Conservation (phyloP, 768 basidiomycete species). For the Boletus coccyginus region DNA sequence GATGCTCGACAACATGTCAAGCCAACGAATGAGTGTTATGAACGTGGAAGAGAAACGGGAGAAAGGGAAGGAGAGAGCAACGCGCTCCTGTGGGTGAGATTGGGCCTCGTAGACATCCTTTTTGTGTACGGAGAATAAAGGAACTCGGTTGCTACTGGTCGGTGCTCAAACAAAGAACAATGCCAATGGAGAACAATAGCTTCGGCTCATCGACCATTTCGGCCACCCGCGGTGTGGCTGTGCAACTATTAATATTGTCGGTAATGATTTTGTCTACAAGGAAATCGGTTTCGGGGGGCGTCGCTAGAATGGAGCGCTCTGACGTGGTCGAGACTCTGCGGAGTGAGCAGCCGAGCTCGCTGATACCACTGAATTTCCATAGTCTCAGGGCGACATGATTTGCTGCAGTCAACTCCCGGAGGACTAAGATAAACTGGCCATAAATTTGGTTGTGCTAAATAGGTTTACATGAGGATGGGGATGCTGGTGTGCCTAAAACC, state of each 20-base stretch:
- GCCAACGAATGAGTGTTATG: slow-evolving; percentile 23
- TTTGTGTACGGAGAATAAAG: slow-evolving; percentile 30
- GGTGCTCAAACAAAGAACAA: slow-evolving; percentile 22
- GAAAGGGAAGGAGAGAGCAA: slow-evolving; percentile 19
- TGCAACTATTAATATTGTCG: neutral
- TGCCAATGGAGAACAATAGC: slow-evolving; percentile 26
- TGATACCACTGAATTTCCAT: neutral
- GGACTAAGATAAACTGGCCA: neutral
- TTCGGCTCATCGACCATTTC: slow-evolving; percentile 9
- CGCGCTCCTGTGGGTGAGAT: slow-evolving; percentile 15
- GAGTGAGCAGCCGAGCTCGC: neutral
- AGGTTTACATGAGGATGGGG: slow-evolving; percentile 9
- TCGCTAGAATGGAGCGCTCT: neutral
- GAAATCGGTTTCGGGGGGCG: neutral
- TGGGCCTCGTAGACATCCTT: slow-evolving; percentile 17
- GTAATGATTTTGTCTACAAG: neutral
- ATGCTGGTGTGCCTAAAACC: neutral
- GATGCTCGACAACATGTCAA: slow-evolving; percentile 40
- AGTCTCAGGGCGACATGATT: neutral
- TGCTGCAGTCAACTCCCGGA: neutral
- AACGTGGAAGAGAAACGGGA: slow-evolving; percentile 14
- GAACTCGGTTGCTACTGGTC: slow-evolving; percentile 11
- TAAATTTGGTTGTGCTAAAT: neutral
- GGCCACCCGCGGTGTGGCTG: slow-evolving; percentile 11
- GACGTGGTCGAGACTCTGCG: neutral